Evolutionary conservation across 768 basidiomycete species (phyloP).

Genomic region (Nevesoporus exiguus): DNA sequence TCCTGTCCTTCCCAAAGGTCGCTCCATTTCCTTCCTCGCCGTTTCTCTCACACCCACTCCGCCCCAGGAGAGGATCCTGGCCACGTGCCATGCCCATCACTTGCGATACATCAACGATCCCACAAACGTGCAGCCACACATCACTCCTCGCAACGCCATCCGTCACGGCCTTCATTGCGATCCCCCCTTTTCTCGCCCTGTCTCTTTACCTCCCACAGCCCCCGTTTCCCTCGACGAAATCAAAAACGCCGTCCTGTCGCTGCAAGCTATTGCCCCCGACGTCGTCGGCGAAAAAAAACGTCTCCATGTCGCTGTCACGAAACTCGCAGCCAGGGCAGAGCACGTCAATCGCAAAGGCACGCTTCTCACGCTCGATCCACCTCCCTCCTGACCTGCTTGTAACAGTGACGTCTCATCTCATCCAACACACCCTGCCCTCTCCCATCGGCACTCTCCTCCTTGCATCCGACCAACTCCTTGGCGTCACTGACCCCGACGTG

Average conservation of each 20-base stretch:
- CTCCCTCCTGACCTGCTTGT: slow-evolving; percentile 3
- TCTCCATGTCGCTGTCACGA: slow-evolving; percentile 37
- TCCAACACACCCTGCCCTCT: slow-evolving; percentile 38
- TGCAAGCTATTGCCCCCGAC: slow-evolving; percentile 34
- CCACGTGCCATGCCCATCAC: slow-evolving; percentile 64
- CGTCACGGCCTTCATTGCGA: slow-evolving; percentile 41
- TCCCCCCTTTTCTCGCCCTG: slow-evolving; percentile 11
- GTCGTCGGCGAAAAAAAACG: slow-evolving; percentile 33
- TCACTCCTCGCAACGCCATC: slow-evolving; percentile 72
- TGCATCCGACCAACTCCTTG: slow-evolving; percentile 33
- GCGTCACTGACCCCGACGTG: slow-evolving; percentile 34
- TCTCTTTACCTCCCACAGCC: slow-evolving; percentile 31
- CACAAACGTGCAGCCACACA: slow-evolving; percentile 70
- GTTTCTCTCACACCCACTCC: not conserved
- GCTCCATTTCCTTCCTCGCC: not conserved
- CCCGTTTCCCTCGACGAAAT: slow-evolving; percentile 33
- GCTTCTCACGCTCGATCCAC: not conserved
- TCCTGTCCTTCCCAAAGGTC: slow-evolving; percentile 70
- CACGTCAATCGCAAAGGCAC: slow-evolving; percentile 48
- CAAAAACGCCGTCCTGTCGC: slow-evolving; percentile 26
- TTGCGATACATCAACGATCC: slow-evolving; percentile 62
- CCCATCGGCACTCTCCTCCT: slow-evolving; percentile 50
- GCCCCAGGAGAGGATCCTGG: slow-evolving; percentile 71
- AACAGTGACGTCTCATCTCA: slow-evolving; percentile 43
- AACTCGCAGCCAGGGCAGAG: slow-evolving; percentile 36